These are phyloP conservation scores for Rhizoctonia solani DNA, from an alignment of 1,284 basidiomycete species.

Conservation along the genomic window DNA sequence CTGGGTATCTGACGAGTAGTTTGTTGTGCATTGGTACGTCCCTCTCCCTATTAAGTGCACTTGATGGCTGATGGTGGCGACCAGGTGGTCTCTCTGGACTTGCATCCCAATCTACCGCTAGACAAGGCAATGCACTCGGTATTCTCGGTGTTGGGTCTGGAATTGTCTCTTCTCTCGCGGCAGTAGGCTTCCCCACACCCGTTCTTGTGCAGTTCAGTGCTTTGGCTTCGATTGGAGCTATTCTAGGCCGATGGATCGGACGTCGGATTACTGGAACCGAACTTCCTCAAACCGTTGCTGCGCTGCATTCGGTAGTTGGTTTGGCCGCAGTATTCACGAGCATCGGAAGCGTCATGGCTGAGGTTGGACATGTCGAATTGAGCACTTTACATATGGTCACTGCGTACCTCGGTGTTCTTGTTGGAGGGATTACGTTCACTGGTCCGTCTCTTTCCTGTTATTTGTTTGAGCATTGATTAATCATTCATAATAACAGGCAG, in stretches of 20 bases:
- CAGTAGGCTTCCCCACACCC: constrained; percentile 77
- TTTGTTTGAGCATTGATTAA: neutral
- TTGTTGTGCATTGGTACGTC: constrained; percentile 74
- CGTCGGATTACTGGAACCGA: constrained; percentile 82
- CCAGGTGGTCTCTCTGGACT: constrained; percentile 73
- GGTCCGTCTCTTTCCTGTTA: constrained; percentile 30
- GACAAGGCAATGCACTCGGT: constrained; percentile 81
- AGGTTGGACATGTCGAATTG: constrained; percentile 57
- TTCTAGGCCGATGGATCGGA: constrained; percentile 66
- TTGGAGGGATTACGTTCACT: constrained; percentile 54
- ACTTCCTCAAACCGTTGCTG: constrained; percentile 77
- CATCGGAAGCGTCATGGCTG: constrained; percentile 74
- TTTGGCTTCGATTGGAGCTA: constrained; percentile 69
- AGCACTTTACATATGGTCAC: constrained; percentile 75
- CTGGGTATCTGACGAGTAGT: constrained; percentile 80
- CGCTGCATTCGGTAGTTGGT: constrained; percentile 79
- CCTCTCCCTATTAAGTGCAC: too few species aligned
- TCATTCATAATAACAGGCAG: constrained; percentile 75
- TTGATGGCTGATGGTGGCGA: neutral
- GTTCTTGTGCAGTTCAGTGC: constrained; percentile 77
- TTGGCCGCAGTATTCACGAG: constrained; percentile 83
- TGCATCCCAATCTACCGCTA: constrained; percentile 74
- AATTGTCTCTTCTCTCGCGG: constrained; percentile 74
- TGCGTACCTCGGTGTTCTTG: constrained; percentile 82
- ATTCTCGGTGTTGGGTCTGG: constrained; percentile 81